Conservation (phyloP, 108 stramenopile genomes). For the Discostella stelligeroides region DNA sequence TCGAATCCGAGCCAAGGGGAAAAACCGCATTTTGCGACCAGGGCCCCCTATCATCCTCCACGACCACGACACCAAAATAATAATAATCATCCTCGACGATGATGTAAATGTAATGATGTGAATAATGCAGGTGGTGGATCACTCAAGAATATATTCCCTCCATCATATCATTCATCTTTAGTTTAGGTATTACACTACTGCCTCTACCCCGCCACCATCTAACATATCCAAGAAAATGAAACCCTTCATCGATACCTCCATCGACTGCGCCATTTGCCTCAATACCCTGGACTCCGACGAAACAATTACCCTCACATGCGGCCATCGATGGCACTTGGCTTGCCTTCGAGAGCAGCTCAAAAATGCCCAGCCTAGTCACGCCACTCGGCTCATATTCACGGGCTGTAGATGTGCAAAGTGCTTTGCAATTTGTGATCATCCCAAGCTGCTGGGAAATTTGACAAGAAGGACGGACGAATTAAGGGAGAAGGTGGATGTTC, state of each 20-base stretch:
- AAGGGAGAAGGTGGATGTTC: constrained; percentile 57
- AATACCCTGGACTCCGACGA: constrained; percentile 36
- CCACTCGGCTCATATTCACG: constrained; percentile 59
- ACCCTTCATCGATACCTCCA: constrained; percentile 57
- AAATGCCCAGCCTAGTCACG: constrained; percentile 45
- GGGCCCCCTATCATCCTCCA: too few species aligned
- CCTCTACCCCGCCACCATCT: too few species aligned
- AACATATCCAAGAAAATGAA: too few species aligned
- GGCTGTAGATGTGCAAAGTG: constrained; percentile 77
- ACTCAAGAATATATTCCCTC: too few species aligned
- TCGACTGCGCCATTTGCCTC: constrained; percentile 75
- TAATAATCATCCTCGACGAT: too few species aligned
- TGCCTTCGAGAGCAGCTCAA: constrained; percentile 62
- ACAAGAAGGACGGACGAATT: constrained; percentile 57
- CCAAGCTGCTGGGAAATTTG: constrained; percentile 54
- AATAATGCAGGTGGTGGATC: too few species aligned
- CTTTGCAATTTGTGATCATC: constrained; percentile 54
- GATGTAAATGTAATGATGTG: too few species aligned
- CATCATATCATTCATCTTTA: too few species aligned
- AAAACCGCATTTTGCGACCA: too few species aligned
- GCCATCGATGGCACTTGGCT: constrained; percentile 62
- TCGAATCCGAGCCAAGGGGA: too few species aligned
- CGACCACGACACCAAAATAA: too few species aligned
- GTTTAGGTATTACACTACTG: too few species aligned
- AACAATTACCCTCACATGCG: constrained; percentile 56